Evolutionary conservation across 2,329 filamentous ascomycete genomes (phyloP), one percentile per base, ranked within the genome.

Genomic region (Pseudofabraea citricarpa): DNA sequence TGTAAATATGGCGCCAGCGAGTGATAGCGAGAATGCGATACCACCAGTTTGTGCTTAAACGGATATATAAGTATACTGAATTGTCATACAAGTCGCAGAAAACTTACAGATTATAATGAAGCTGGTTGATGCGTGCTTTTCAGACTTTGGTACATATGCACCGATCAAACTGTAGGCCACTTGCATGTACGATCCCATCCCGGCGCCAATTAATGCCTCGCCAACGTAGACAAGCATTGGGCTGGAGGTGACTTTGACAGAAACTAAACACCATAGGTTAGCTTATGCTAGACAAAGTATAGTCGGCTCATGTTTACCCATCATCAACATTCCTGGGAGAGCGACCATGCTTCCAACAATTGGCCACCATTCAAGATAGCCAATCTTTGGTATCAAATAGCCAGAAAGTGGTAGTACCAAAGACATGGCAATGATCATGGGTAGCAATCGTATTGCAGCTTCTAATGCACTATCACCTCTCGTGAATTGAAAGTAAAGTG

Each of bases 401-500:
- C 26, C 26, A 29, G 26, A 29, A 29, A 12, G 12, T 15, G 26
- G 26, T 15, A 29, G 13, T 13, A 29, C 26, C 4, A 29, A 15
- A 13, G 26, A 29, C 26, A 29, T 29, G 69, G 61, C 26, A 12
- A 29, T 5, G 26, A 29, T 29, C 26, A 29, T 29, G 0, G 70
- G 67, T 7, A 73, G 53, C 1, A 72, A 53, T 10, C 64, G 46
- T 40, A 63, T 53, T 18, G 59, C 53, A 29, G 57, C 51, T 36
- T 59, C 77, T 10, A 73, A 67, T 5, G 67, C 69, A 6, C 65
- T 65, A 15, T 72, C 58, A 27, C 68, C 68, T 16, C 69, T 64
- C 39, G 74, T 69, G 41, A 71, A 71, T 31, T 71, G 69, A 32
- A 71, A 71, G 49, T 68, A 65, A 43, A 75, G 71, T 39, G 73